Conservation (phyloP, 495 filamentous ascomycete genomes). For the Xylaria flabelliformis region DNA sequence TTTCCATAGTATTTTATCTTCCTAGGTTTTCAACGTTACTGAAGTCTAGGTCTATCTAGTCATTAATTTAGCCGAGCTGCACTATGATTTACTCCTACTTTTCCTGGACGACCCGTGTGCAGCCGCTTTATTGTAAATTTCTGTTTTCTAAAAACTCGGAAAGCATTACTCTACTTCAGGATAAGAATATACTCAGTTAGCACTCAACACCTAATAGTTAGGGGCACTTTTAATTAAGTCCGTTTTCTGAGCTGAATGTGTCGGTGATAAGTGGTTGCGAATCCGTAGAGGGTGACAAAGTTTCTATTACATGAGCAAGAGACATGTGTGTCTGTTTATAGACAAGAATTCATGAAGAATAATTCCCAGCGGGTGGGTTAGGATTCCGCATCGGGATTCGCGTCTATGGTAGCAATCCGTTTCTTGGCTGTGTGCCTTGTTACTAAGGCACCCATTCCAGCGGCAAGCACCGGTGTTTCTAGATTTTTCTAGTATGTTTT, state of each 20-base stretch:
- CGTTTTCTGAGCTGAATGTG: background rate
- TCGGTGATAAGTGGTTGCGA: background rate
- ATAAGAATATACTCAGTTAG: background rate
- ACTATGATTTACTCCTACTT: background rate
- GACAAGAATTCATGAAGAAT: background rate
- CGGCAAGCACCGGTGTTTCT: constrained; percentile 10
- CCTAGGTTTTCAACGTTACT: background rate
- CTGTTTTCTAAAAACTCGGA: background rate
- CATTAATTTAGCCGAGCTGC: background rate
- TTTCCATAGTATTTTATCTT: too few relatives aligned
- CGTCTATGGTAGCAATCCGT: constrained; percentile 16
- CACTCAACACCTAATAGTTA: background rate
- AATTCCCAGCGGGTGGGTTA: background rate
- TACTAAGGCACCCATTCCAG: background rate
- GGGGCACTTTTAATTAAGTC: background rate
- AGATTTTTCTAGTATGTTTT: background rate
- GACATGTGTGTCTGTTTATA: background rate
- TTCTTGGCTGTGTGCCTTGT: background rate
- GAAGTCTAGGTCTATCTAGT: background rate
- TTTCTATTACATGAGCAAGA: background rate
- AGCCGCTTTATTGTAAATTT: background rate
- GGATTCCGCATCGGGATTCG: constrained; percentile 21
- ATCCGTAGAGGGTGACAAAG: constrained; percentile 10
- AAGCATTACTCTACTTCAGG: background rate
- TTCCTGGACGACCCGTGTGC: too few relatives aligned